Evolutionary conservation across 208 protist species (phyloP), one percentile per base, ranked within the genome.

Genomic region (Angomonas ambiguus): DNA sequence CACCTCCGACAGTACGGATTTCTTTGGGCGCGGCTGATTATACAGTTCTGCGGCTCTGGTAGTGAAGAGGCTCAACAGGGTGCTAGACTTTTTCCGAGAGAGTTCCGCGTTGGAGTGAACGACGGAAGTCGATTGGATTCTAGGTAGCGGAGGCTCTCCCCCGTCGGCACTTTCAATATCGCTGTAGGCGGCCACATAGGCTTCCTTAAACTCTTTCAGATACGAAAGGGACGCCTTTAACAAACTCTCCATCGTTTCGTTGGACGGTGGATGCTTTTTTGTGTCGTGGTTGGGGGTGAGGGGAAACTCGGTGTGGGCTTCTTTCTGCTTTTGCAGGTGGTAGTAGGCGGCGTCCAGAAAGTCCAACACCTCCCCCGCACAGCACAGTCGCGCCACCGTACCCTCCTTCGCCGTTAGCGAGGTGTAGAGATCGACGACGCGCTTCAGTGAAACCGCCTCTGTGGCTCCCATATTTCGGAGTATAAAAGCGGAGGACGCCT

Each of bases 361-460:
- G 45, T 13, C 20, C 20, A 53, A 24, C 45, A 53, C 18, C 20
- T 53, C 18, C 45, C 18, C 45, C 45, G 18, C 45, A 53, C 5
- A 24, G 20, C 20, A 53, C 18, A 53, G 45, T 20, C 3, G 18
- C 45, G 18, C 45, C 18, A 53, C 45, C 45, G 10, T 53, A 5
- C 20, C 45, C 45, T 13, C 20, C 24, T 13, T n/a, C 45, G 4
- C 8, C 18, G 3, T 24, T 3, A 24, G 13, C 5, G 10, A 13
- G 18, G 45, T 24, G 20, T 27, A 31, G n/a, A 51, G 25, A 8
- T 51, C 34, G 5, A 27, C 25, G n/a, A 71, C 30, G 28, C 45
- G 49, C 65, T 45, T 59, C 3, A 65, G 53, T 42, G 41, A 0
- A 16, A 65, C 57, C 18, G n/a, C 34, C 13, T 61, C 53, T 31